Evolutionary conservation across 345 rosid genomes (phyloP).

Genomic region (Arabis alpina): DNA sequence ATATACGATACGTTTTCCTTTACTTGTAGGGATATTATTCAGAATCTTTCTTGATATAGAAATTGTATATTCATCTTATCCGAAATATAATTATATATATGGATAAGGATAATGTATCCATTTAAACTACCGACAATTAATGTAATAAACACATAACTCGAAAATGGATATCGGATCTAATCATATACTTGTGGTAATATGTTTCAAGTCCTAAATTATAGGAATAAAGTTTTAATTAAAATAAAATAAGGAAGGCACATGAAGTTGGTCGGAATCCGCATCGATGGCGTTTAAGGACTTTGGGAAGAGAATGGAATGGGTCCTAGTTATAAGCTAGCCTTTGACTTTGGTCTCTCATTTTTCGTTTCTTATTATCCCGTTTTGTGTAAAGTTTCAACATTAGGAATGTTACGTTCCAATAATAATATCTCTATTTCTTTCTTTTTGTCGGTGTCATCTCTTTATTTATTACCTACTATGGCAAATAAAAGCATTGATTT

Average conservation of each 20-base stretch:
- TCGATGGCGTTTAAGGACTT: constrained; percentile 35
- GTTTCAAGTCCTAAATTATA: no score
- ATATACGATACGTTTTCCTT: constrained; percentile 23
- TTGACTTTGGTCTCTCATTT: constrained; percentile 37
- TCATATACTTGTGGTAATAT: no score
- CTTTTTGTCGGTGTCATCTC: constrained; percentile 20
- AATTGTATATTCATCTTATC: neutral
- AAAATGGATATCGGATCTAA: no score
- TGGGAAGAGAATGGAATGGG: constrained; percentile 30
- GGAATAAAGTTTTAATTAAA: neutral
- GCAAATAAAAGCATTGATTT: constrained; percentile 4
- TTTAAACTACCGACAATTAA: neutral
- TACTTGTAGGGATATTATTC: neutral
- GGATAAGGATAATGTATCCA: neutral
- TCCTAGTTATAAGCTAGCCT: constrained; percentile 24
- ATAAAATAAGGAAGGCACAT: constrained; percentile 20
- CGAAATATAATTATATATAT: neutral
- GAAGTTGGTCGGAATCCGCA: constrained; percentile 37
- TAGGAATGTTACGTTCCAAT: constrained; percentile 26
- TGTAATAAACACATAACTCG: no score
- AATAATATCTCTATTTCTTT: neutral
- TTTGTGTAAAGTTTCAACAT: constrained; percentile 26
- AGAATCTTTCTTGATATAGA: constrained; percentile 19
- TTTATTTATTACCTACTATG: constrained; percentile 1
- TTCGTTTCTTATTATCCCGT: constrained; percentile 17